Percentiles rank a stretch among this genome's conserved stretches.
Conservation (phyloP, 2,329 filamentous ascomycete genomes). For the Phialocephala sp. region DNA sequence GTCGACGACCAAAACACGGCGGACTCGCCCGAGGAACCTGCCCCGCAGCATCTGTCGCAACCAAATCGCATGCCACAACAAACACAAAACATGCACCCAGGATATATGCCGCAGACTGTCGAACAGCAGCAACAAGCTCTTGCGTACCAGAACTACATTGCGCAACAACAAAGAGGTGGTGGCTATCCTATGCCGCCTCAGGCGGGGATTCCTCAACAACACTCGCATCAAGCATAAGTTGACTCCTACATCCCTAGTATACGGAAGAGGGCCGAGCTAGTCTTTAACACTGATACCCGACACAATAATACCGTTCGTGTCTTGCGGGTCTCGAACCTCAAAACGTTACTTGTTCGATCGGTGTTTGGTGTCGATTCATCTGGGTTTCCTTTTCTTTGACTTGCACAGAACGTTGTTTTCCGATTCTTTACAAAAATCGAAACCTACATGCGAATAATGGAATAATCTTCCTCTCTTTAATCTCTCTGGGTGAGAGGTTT, state of each 20-base stretch:
- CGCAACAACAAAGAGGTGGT: slow-evolving; percentile 71
- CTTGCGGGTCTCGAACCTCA: slow-evolving; percentile 39
- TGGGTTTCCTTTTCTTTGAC: slow-evolving; percentile 32
- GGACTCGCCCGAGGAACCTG: slow-evolving; percentile 90
- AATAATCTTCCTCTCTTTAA: slow-evolving; percentile 30
- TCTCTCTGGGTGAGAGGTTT: slow-evolving; percentile 19
- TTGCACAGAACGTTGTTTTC: slow-evolving; percentile 27
- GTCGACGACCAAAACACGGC: slow-evolving; percentile 77
- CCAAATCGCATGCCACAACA: slow-evolving; percentile 66
- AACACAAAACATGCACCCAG: slow-evolving; percentile 65
- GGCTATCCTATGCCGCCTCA: slow-evolving; percentile 82
- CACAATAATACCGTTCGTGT: slow-evolving; percentile 48
- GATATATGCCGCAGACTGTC: slow-evolving; percentile 62
- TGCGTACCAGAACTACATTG: slow-evolving; percentile 83
- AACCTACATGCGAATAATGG: slow-evolving; percentile 36
- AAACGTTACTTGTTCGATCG: slow-evolving; percentile 36
- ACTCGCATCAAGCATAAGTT: slow-evolving; percentile 76
- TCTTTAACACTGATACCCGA: slow-evolving; percentile 60
- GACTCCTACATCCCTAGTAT: slow-evolving; percentile 34
- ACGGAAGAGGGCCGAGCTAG: slow-evolving; percentile 38
- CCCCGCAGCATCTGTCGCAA: slow-evolving; percentile 74
- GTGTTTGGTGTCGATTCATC: slow-evolving; percentile 42
- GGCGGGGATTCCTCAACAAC: slow-evolving; percentile 80
- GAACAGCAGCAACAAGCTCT: slow-evolving; percentile 78
- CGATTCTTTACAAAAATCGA: slow-evolving; percentile 32